These are phyloP conservation scores for Betula pendula DNA, from an alignment of 306 rosid species.

Conservation along the genomic window DNA sequence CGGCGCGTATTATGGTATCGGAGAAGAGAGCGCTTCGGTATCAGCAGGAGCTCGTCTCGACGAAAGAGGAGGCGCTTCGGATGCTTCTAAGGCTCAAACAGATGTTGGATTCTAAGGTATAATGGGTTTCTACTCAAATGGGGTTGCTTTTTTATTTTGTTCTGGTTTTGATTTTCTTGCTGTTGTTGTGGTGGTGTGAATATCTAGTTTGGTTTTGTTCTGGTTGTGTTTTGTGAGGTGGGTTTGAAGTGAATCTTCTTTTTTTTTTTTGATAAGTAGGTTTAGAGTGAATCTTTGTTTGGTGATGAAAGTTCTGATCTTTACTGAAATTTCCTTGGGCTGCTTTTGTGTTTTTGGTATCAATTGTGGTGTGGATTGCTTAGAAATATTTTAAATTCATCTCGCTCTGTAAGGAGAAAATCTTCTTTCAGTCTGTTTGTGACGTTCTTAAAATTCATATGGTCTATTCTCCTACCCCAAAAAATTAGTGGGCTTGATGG, in stretches of 20 bases:
- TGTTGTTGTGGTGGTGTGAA: slow-evolving; percentile 21
- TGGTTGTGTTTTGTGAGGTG: slow-evolving; percentile 25
- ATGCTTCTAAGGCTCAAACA: slow-evolving; percentile 79
- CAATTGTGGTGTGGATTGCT: slow-evolving; percentile 15
- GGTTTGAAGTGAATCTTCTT: slow-evolving; percentile 32
- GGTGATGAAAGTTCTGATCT: slow-evolving; percentile 23
- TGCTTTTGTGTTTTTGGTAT: slow-evolving; percentile 17
- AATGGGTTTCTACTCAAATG: slow-evolving; percentile 10
- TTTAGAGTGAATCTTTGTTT: slow-evolving; percentile 28
- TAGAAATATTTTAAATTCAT: not conserved
- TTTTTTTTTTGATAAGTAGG: too few relatives aligned
- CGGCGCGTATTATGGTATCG: slow-evolving; percentile 69
- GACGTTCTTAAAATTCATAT: not conserved
- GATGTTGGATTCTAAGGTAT: slow-evolving; percentile 75
- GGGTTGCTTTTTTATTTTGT: slow-evolving; percentile 21
- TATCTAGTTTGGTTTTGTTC: slow-evolving; percentile 17
- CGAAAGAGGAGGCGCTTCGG: slow-evolving; percentile 67
- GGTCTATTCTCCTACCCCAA: not conserved
- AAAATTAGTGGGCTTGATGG: not conserved
- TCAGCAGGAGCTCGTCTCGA: slow-evolving; percentile 55
- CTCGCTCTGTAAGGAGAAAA: not conserved
- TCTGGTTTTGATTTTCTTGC: not conserved
- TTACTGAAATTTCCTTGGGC: slow-evolving; percentile 21
- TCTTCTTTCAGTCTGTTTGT: not conserved
- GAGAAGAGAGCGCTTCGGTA: slow-evolving; percentile 61